phyloP scores from a whole-genome alignment of 768 basidiomycete genomes.

The Ramaria rubella region DNA sequence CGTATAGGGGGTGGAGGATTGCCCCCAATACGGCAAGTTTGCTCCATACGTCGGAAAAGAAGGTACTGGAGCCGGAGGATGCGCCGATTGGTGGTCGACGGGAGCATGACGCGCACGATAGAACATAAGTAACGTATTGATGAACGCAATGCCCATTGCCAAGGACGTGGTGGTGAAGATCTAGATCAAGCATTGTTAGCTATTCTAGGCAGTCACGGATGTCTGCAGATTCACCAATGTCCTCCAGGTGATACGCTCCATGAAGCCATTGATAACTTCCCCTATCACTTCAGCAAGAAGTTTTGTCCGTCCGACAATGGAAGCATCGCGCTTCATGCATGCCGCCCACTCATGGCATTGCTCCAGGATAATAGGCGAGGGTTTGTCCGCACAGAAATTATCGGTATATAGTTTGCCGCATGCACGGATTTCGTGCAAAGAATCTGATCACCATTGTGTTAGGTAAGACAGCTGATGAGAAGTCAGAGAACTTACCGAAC shows the following conservation, averaged over 20 bases:
- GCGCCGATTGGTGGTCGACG: not conserved
- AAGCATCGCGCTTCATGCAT: conserved; percentile 94
- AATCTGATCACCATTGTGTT: conserved; percentile 44
- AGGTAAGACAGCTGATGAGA: not conserved
- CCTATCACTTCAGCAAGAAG: conserved; percentile 94
- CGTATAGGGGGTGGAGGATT: not conserved
- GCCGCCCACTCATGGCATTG: conserved; percentile 88
- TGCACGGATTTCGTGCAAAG: conserved; percentile 86
- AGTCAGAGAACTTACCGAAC: conserved; percentile 51
- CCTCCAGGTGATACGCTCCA: conserved; percentile 97
- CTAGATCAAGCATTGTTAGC: not conserved
- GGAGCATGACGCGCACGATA: conserved; percentile 64
- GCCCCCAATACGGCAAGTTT: conserved; percentile 4
- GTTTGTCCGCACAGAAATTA: conserved; percentile 70
- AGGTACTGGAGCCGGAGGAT: not conserved
- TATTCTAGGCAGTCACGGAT: not conserved
- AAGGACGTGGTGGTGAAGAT: conserved; percentile 2
- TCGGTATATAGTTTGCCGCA: conserved; percentile 76
- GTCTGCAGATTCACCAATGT: conserved; percentile 59
- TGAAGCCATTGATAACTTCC: conserved; percentile 93
- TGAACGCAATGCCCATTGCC: conserved; percentile 34
- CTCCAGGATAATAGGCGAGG: conserved; percentile 82
- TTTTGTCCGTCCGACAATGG: conserved; percentile 78
- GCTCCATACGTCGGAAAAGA: not conserved
- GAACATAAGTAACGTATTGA: conserved; percentile 72